These are phyloP conservation scores for Colletotrichum sublineola DNA, from an alignment of 2,329 filamentous ascomycete genomes.

Conservation along the genomic window DNA sequence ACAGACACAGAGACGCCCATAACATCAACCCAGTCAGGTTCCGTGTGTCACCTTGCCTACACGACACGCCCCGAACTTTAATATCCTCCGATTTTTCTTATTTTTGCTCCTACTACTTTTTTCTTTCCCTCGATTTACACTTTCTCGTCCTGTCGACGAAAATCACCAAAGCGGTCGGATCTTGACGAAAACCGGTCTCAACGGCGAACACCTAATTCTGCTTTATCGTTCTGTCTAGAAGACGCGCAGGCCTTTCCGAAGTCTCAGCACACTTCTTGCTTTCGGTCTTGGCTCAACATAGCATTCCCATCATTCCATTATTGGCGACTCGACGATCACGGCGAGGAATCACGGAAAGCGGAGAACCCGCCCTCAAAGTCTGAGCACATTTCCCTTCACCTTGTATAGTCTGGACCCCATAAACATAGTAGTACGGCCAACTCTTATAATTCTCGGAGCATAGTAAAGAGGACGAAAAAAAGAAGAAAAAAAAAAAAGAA, in stretches of 20 bases:
- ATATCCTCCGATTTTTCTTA: slow-evolving; percentile 12
- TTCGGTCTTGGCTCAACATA: slow-evolving; percentile 17
- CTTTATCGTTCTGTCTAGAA: background rate
- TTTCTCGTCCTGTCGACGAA: slow-evolving; percentile 11
- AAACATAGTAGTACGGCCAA: background rate
- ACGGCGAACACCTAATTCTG: slow-evolving; percentile 15
- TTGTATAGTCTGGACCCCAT: background rate
- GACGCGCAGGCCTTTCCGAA: slow-evolving; percentile 15
- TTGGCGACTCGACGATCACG: background rate
- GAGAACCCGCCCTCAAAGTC: background rate
- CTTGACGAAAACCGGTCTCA: slow-evolving; percentile 2
- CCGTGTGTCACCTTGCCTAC: background rate
- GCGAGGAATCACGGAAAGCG: background rate
- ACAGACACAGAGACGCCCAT: slow-evolving; percentile 6
- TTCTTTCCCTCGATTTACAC: background rate
- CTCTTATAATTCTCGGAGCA: background rate
- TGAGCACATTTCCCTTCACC: background rate
- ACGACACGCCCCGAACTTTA: slow-evolving; percentile 8
- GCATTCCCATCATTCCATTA: slow-evolving; percentile 8
- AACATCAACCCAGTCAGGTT: slow-evolving; percentile 1
- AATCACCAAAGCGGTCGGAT: slow-evolving; percentile 12
- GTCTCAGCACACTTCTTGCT: slow-evolving; percentile 4
- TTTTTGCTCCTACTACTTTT: background rate
- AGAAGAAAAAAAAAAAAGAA: background rate
- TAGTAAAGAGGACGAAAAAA: background rate